These are phyloP conservation scores for Podila clonocystis DNA, from an alignment of 192 early-diverging fungal species.

Conservation along the genomic window DNA sequence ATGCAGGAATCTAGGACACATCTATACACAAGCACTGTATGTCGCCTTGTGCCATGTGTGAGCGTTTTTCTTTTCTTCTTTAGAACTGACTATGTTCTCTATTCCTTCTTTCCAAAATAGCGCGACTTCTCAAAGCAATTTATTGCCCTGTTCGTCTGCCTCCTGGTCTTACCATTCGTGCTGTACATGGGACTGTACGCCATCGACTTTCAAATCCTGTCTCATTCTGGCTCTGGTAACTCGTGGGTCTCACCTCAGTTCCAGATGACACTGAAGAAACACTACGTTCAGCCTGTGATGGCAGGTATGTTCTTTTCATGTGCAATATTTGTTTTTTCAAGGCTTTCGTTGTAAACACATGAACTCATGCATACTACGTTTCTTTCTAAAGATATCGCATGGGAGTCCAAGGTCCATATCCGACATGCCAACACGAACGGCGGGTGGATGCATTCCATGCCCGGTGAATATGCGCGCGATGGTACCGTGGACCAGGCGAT, in stretches of 20 bases:
- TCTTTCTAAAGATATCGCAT: slow-evolving; percentile 61
- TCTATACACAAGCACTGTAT: slow-evolving; percentile 59
- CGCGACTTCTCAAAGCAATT: slow-evolving; percentile 71
- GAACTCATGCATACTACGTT: background rate
- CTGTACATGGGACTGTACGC: slow-evolving; percentile 86
- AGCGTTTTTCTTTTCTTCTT: background rate
- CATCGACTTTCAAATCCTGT: slow-evolving; percentile 86
- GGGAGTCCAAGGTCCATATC: slow-evolving; percentile 65
- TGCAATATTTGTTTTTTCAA: background rate
- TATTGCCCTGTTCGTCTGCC: slow-evolving; percentile 79
- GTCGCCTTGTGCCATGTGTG: background rate
- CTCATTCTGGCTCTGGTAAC: slow-evolving; percentile 83
- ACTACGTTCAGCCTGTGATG: slow-evolving; percentile 52
- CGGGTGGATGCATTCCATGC: slow-evolving; percentile 74
- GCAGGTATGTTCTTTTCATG: background rate
- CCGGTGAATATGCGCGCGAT: slow-evolving; percentile 10
- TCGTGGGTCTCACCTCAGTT: slow-evolving; percentile 88
- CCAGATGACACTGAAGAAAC: slow-evolving; percentile 80
- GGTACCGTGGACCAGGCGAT: slow-evolving; percentile 21
- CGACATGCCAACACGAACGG: slow-evolving; percentile 75
- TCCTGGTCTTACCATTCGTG: slow-evolving; percentile 80
- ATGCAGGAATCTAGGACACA: slow-evolving; percentile 86
- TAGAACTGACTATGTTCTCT: background rate
- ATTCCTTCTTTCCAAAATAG: background rate
- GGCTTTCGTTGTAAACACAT: background rate